Evolutionary conservation across 2,329 filamentous ascomycete genomes (phyloP), one percentile per base, ranked within the genome.

Genomic region (Phialophora tarda): DNA sequence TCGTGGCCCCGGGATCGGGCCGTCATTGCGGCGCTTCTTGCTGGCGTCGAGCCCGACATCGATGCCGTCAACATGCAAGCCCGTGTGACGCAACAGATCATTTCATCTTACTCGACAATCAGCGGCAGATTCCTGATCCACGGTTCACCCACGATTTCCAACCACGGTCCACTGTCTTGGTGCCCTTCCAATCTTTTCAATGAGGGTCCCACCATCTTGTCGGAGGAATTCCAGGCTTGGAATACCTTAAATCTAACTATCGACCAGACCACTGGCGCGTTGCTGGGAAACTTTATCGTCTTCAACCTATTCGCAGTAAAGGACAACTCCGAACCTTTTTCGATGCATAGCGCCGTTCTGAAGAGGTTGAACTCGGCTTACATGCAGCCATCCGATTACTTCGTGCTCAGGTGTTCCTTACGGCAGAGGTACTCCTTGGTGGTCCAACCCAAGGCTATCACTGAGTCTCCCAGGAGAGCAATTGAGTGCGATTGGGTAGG

Each of bases 41-140:
- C 59, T 21, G 59, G 59, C 17, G 23, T 62, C 23, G 44, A 34
- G 48, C 59, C 59, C 7, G 59, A 62, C 17, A 12, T 54, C 34
- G 59, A 62, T 7, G 59, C 48, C 5, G 59, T 54, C 14, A 54
- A 62, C 48, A 62, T 62, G 59, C 44, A 62, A 24, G 21, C 47
- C 2, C 59, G 59, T 21, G 24, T 62, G 12, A 38, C 32, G 21
- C 47, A 53, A 24, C 59, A 62, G 26, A 62, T 54, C n/a, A 53
- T 62, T 17, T 23, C 47, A 1, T 62, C 59, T 5, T 62, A 62
- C 21, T 28, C 12, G 17, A 10, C n/a, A 10, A n/a, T 53, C 32
- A 38, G 30, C 12, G 47, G 17, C 3, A 28, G 26, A 8, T n/a
- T 62, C 11, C 30, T 62, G 24, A 38, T 62, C 23, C 59, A 62